Evolutionary conservation across 768 basidiomycete species (phyloP), one percentile per base, ranked within the genome.

Genomic region (Pleurotus ostreatus): DNA sequence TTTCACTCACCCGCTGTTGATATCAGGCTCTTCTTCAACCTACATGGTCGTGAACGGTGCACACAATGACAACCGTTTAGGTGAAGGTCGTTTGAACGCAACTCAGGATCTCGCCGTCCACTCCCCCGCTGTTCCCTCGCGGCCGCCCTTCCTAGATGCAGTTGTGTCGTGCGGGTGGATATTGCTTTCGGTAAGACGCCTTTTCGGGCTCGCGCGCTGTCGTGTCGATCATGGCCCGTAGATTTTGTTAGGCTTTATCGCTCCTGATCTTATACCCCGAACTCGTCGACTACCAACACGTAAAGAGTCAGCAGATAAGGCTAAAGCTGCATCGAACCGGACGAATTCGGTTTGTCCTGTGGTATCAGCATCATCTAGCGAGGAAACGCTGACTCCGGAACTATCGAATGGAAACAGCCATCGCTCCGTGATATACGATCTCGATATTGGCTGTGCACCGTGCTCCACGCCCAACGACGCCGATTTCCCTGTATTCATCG

Each of bases 1-100:
- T n/a, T 53, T 53, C 23, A 22, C 38, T 41, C 34, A 37, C 16
- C 51, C 51, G 51, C 51, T 53, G 18, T 25, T 53, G 23, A 37
- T 53, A 6, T 37, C 34, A 6, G 30, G 48, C 22, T 38, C 51
- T 39, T 4, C 51, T 39, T 4, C 51, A 11, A 53, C 20, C 18
- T 53, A 53, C 22, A 9, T 41, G 3, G 13, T 53, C 9, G 37
- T 53, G 51, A 39, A 53, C 13, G 23, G 38, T 5, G 20, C 39
- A 3, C 18, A n/a, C n/a, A 22, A 20, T 47, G 15, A 2, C 15
- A 6, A 9, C 15, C 48, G 30, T 30, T 30, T 34, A 23, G 11
- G 11, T 44, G 3, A 34, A 34, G 48, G 37, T 16, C n/a, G 22
- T 20, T 18, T 18, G 37, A n/a, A 39, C 51, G 15, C 15, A n/a